Evolutionary conservation across 371 early-diverging fungal species (phyloP).

Genomic region (Parasitella parasitica): DNA sequence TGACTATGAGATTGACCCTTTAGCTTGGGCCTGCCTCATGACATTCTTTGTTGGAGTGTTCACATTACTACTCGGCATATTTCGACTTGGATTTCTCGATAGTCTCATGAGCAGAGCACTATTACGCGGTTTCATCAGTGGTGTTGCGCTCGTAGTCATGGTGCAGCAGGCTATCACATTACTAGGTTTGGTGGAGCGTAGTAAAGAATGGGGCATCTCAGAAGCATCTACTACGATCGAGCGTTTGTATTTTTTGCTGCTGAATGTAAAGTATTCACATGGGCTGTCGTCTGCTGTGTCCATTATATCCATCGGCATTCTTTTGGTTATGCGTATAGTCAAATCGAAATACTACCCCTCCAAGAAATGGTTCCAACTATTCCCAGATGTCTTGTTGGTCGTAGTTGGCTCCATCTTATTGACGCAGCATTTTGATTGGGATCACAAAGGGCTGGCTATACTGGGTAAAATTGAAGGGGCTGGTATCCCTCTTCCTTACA

Average conservation of each 20-base stretch:
- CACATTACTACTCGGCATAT: constrained; percentile 87
- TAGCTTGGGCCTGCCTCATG: constrained; percentile 71
- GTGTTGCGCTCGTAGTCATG: constrained; percentile 87
- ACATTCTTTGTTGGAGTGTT: constrained; percentile 88
- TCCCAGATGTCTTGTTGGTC: constrained; percentile 90
- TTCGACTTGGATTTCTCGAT: constrained; percentile 93
- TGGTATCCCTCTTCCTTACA: constrained; percentile 61
- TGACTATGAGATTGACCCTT: constrained; percentile 45
- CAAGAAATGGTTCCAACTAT: constrained; percentile 57
- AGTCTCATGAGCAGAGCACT: constrained; percentile 90
- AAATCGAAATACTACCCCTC: constrained; percentile 54
- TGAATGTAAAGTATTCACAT: constrained; percentile 60
- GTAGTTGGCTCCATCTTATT: constrained; percentile 72
- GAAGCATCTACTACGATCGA: constrained; percentile 75
- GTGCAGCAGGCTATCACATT: constrained; percentile 81
- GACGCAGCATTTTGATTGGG: constrained; percentile 66
- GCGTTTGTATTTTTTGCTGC: constrained; percentile 61
- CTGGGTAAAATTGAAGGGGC: constrained; percentile 68
- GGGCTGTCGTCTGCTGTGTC: constrained; percentile 69
- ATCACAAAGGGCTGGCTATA: constrained; percentile 67
- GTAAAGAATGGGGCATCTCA: constrained; percentile 51
- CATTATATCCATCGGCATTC: constrained; percentile 62
- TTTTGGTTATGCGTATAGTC: constrained; percentile 56
- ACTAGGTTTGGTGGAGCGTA: constrained; percentile 63
- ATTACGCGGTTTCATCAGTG: constrained; percentile 90